These are phyloP conservation scores for Leishmania major DNA, from an alignment of 208 protist species.

Conservation along the genomic window DNA sequence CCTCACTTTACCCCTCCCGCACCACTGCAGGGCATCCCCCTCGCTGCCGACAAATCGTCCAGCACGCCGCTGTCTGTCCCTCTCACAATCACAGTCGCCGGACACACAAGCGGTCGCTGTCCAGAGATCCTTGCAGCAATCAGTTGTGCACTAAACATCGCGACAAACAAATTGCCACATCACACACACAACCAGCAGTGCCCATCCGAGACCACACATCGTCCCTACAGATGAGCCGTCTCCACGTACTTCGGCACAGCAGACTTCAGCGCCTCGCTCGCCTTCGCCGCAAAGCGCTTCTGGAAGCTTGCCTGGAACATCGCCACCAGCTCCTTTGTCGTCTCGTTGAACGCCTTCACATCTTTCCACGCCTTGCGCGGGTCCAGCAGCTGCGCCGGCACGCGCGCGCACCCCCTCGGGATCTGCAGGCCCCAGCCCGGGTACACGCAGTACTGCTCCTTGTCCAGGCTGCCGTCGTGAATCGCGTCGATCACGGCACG, in stretches of 20 bases:
- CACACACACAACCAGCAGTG: too few relatives aligned
- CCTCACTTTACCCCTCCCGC: not conserved
- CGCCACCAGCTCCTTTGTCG: constrained; percentile 84
- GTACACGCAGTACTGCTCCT: constrained; percentile 67
- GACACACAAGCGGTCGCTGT: not conserved
- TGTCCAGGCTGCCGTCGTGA: constrained; percentile 91
- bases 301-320: constrained; percentile 95
- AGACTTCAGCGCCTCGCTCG: constrained; percentile 70
- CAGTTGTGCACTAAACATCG: not conserved
- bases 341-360: constrained; percentile 80
- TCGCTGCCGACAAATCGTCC: too few relatives aligned
- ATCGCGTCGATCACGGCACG: constrained; percentile 96
- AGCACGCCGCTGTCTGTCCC: not conserved
- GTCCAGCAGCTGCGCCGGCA: constrained; percentile 90
- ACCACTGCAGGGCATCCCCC: not conserved
- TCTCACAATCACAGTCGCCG: too few relatives aligned
- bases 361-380: constrained; percentile 91
- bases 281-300: constrained; percentile 84
- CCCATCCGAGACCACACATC: too few relatives aligned
- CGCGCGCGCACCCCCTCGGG: constrained; percentile 71
- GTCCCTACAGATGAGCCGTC: constrained; percentile 32
- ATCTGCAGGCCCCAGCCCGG: constrained; percentile 91
- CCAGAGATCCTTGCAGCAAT: not conserved
- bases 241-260: constrained; percentile 86
- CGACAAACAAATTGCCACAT: not conserved